Base-by-base conservation (phyloP, 2,329 filamentous ascomycete genomes). In the Paecilomyces niveus region DNA sequence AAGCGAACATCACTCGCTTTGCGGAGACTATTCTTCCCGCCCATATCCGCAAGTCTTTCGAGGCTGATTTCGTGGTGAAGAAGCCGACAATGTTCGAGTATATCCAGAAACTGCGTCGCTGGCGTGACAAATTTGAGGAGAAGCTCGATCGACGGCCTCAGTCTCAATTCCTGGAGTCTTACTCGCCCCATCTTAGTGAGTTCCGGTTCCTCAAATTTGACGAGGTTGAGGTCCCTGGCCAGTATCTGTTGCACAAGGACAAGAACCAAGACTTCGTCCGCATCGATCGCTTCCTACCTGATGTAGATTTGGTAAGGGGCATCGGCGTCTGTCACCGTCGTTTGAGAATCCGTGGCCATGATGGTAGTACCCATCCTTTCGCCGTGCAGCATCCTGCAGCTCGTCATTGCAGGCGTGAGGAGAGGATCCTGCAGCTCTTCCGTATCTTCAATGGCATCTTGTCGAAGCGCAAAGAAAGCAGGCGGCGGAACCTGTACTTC, bases 1-100 rank as follows among this genome's bases (percentile, higher is more conserved):
- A 99, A 78, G 89, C 89, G 0, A 99, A 99, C 70, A 97, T 99
- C 54, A 96, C 89, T 7, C 85, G 93, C 1, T 99, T 99, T 68
- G 92, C 94, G 0, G 92, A 99, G 75, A 97, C 92, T 0, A 96
- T 99, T 53, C 81, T 99, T 56, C 95, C 95, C 1, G 84, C 88
- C 3, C 94, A 99, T 74, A 97, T 99, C 67, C 89, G 95, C 70
- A 93, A 92, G 70, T 92, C 92, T 0, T 99, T 99, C 65, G 94
- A 99, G 74, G 87, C 87, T n/a, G 94, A 99, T 75, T 99, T 99
- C 74, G 94, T 99, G 13, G 81, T 85, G 57, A 89, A 92, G 70
- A 97, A 96, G 75, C 95, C 94, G 2, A 97, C 92, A 1, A 97
- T 99, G 92, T 89, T 89, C 71, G 92, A 97, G 72, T 99, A 99